phyloP scores from a whole-genome alignment of 257 asterid species.

The Asclepias syriaca region DNA sequence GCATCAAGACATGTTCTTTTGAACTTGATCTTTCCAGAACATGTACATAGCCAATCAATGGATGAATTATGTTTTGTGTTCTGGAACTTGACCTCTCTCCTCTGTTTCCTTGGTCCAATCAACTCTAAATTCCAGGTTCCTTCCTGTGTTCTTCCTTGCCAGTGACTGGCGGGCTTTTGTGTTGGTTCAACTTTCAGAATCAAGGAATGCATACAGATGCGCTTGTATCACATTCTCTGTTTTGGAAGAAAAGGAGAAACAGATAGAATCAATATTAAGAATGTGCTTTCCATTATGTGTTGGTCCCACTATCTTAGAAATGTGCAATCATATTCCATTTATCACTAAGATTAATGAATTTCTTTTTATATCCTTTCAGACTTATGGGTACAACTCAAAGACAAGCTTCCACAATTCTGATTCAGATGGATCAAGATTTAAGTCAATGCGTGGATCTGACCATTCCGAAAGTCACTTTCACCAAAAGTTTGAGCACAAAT shows the following conservation, averaged over 20 bases:
- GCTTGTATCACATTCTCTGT: background rate
- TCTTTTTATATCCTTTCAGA: constrained; percentile 33
- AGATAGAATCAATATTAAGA: background rate
- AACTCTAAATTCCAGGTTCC: background rate
- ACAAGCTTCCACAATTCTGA: constrained; percentile 38
- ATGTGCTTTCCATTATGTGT: background rate
- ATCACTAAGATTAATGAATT: background rate
- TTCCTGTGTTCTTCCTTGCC: background rate
- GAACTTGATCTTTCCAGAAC: too few species aligned
- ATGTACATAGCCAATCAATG: background rate
- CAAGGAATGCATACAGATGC: background rate
- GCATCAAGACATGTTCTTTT: too few species aligned
- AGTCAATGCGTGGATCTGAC: constrained; percentile 33
- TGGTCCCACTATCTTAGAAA: too few species aligned
- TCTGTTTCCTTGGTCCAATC: background rate
- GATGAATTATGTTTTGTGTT: background rate
- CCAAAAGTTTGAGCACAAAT: constrained; percentile 35
- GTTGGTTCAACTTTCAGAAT: background rate
- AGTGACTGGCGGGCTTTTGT: background rate
- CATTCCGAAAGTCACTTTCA: constrained; percentile 36
- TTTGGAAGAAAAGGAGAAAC: background rate
- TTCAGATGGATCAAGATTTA: constrained; percentile 31
- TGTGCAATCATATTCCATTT: background rate
- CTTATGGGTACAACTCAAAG: constrained; percentile 30
- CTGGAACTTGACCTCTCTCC: background rate